Evolutionary conservation across 169 alveolate species (phyloP), one percentile per base, ranked within the genome.

Genomic region (Plasmodium cynomolgi): DNA sequence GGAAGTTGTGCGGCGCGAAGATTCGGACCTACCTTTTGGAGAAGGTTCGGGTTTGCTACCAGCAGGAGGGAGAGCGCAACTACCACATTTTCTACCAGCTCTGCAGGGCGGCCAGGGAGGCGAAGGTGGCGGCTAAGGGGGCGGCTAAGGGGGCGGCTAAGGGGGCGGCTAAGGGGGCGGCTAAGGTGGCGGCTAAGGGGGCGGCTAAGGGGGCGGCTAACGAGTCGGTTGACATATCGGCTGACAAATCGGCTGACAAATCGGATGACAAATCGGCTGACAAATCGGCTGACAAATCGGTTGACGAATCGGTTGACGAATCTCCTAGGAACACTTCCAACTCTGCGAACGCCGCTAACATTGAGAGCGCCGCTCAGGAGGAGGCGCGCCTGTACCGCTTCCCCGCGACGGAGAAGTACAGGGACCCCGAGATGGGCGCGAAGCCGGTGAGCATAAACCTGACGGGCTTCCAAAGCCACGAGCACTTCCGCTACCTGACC

Each of bases 51-150:
- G 99, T 99, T 6, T 98, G 99, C 23, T 96, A 96, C 77, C 99
- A 99, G 92, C 99, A 98, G 93, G 96, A 95, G 84, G 98, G 98
- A 23, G 99, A 99, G 97, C 94, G 99, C 56, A 99, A 98, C 91
- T 99, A 97, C 92, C 99, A 99, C 96, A 98, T 99, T 15, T 99
- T 99, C 96, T 99, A 99, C 95, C 99, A 99, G 95, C 95, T 98
- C 13, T 83, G 98, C 39, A 97, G 98, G 3, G 99, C 99, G 4
- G 68, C 84, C 54, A 77, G 83, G 20, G 37, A 20, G 37, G 77
- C 58, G 11, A 5, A 44, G 58, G 5, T 44, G 58, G 11, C 11
- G 11, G 17, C n/a, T n/a, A n/a, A n/a, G n/a, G n/a, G n/a, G n/a
- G n/a, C 37, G n/a, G 15, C 3, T 0, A 26, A 3, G 7, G 31